Evolutionary conservation across 371 early-diverging fungal species (phyloP).

Genomic region (Mucor circinelloides): DNA sequence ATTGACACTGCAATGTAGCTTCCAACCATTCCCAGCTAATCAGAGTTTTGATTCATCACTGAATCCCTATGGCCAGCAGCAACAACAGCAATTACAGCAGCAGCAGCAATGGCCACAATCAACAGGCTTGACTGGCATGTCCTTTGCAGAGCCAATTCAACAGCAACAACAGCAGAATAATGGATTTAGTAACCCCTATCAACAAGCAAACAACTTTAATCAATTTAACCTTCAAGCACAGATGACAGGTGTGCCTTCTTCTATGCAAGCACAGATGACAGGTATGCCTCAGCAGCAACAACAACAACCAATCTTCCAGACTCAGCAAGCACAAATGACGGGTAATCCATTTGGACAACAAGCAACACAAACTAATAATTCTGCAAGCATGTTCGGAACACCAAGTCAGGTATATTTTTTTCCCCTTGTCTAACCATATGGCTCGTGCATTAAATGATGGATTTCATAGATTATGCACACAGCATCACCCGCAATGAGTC

Average conservation of each 20-base stretch:
- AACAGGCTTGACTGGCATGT: constrained; percentile 55
- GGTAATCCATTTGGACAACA: constrained; percentile 30
- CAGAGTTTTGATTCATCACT: constrained; percentile 23
- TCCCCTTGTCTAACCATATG: constrained; percentile 3
- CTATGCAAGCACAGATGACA: constrained; percentile 18
- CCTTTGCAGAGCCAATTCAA: constrained; percentile 33
- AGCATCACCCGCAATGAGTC: constrained; percentile 6
- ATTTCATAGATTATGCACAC: constrained; percentile 2
- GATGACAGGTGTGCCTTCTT: constrained; percentile 20
- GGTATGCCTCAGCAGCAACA: constrained; percentile 24
- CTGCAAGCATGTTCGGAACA: constrained; percentile 13
- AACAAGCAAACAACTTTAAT: constrained; percentile 9
- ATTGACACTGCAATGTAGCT: neutral
- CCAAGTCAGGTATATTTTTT: neutral
- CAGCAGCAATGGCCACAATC: constrained; percentile 48
- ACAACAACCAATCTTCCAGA: constrained; percentile 31
- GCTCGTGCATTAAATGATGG: constrained; percentile 15
- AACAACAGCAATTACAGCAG: constrained; percentile 61
- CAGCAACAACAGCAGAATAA: constrained; percentile 52
- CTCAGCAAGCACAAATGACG: constrained; percentile 16
- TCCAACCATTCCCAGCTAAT: constrained; percentile 23
- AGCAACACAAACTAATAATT: constrained; percentile 6
- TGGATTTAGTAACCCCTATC: constrained; percentile 5
- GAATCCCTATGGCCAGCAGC: constrained; percentile 60
- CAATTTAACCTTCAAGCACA: constrained; percentile 30